Evolutionary conservation across 768 basidiomycete species (phyloP), one percentile per base, ranked within the genome.

Genomic region (Paxillus ammoniavirescens): DNA sequence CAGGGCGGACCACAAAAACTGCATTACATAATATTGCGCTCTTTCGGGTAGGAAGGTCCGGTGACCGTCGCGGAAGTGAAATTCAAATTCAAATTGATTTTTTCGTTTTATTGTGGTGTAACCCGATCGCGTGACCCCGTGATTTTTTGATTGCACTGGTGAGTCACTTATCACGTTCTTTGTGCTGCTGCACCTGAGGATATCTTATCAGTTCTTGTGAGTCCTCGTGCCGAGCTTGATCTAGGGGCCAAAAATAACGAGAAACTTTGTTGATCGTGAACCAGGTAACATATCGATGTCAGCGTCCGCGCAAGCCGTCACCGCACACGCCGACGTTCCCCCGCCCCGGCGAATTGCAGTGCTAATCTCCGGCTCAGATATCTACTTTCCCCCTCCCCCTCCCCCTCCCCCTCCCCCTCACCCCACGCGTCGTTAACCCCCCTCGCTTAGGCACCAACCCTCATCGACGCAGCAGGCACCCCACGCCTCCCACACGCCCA

Each of bases 401-500:
- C 28, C 36, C 47, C 15, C n/a, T 36, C 37, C 30, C 8, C 28
- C 10, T 43, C 23, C 13, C 42, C 37, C 15, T 30, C 28, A 37
- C 47, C 15, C 44, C 4, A 37, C 44, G 21, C 14, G 5, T 18
- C 23, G 8, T 9, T 10, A 18, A 46, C 10, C 21, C 3, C 15
- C 14, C 12, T 9, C 17, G 15, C 43, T 35, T 59, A 98, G 96
- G 97, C 40, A 89, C 91, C 21, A 99, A 99, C 72, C 1, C 82
- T 98, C 56, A 90, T 99, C 63, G 89, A 98, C 71, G 92, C 94
- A 12, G 81, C 82, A 60, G 77, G 82, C 60, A 90, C 91, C 74
- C 82, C n/a, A 66, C 78, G n/a, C 76, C 96, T 23, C 15, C 88
- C 92, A 2, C 68, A 86, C 57, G 75, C 88, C 2, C 68, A 75